phyloP scores from a whole-genome alignment of 2,329 filamentous ascomycete species.

The Decorospora gaudefroyi region DNA sequence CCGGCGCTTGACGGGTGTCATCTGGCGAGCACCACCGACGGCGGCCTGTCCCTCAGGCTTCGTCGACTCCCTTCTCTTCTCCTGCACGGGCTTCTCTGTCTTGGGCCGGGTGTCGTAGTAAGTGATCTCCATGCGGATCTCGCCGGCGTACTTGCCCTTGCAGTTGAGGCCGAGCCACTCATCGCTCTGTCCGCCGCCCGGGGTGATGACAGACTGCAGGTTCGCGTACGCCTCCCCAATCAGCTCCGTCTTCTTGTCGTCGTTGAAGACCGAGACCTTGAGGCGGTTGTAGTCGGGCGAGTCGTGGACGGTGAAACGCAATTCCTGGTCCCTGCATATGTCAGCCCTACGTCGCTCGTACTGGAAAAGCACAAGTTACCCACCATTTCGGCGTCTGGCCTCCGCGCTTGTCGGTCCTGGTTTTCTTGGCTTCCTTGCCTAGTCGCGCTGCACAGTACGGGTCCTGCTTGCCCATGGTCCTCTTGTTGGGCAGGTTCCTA shows the following conservation, averaged over 20 bases:
- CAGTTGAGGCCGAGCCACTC: slow-evolving; percentile 87
- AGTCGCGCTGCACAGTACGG: slow-evolving; percentile 93
- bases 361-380: slow-evolving; percentile 42
- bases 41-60: slow-evolving; percentile 46
- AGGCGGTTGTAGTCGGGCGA: slow-evolving; percentile 95
- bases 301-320: slow-evolving; percentile 94
- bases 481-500: slow-evolving; percentile 95
- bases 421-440: slow-evolving; percentile 97
- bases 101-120: slow-evolving; percentile 91
- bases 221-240: slow-evolving; percentile 94
- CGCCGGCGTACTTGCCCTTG: slow-evolving; percentile 93
- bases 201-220: slow-evolving; percentile 76
- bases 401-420: slow-evolving; percentile 87
- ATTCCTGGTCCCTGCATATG: slow-evolving; percentile 83
- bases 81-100: slow-evolving; percentile 66
- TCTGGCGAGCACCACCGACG: slow-evolving; percentile 57
- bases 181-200: slow-evolving; percentile 91
- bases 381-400: slow-evolving; percentile 97
- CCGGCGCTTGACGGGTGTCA: slow-evolving; percentile 73
- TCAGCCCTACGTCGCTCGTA: slow-evolving; percentile 13
- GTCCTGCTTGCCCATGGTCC: slow-evolving; percentile 98
- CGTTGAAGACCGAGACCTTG: slow-evolving; percentile 95
- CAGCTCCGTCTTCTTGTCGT: slow-evolving; percentile 95
- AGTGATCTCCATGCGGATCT: slow-evolving; percentile 92
- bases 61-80: slow-evolving; percentile 56